Conservation (phyloP, 106 monocot genomes). For the Platanthera zijinensis region DNA sequence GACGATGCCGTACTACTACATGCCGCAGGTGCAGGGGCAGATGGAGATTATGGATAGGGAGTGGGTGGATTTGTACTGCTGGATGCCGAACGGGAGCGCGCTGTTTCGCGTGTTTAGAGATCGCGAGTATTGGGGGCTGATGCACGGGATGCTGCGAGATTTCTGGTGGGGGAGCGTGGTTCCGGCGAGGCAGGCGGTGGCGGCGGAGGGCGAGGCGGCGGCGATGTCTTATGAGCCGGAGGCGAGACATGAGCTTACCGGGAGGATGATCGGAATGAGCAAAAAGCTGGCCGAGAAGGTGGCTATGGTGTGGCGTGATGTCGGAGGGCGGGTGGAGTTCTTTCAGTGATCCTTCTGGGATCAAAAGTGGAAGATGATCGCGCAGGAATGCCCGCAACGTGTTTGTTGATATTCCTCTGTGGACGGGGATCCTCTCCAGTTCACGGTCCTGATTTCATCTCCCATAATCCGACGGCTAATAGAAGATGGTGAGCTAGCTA, state of each 20-base stretch:
- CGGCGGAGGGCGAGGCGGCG: slow-evolving; percentile 36
- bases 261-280: slow-evolving; percentile 46
- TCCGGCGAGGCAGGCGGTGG: slow-evolving; percentile 63
- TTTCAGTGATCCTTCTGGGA: slow-evolving; percentile 28
- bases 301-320: slow-evolving; percentile 62
- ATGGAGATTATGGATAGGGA: slow-evolving; percentile 97
- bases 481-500: too few relatives aligned
- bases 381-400: not conserved
- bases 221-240: slow-evolving; percentile 43
- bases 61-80: slow-evolving; percentile 95
- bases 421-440: too few relatives aligned
- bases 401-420: not conserved
- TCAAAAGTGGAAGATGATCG: not conserved
- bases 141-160: slow-evolving; percentile 49
- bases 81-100: slow-evolving; percentile 86
- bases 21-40: slow-evolving; percentile 96
- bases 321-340: slow-evolving; percentile 82
- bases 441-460: too few relatives aligned
- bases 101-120: slow-evolving; percentile 63
- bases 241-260: slow-evolving; percentile 54
- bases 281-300: slow-evolving; percentile 60
- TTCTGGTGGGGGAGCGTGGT: slow-evolving; percentile 90
- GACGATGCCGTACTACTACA: slow-evolving; percentile 81
- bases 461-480: too few relatives aligned
- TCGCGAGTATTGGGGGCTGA: slow-evolving; percentile 66